A percentile compares a stretch with the other conserved stretches of the same genome.
phyloP scores from a whole-genome alignment of 2,329 filamentous ascomycete species.

The Lasiodiplodia sp. region DNA sequence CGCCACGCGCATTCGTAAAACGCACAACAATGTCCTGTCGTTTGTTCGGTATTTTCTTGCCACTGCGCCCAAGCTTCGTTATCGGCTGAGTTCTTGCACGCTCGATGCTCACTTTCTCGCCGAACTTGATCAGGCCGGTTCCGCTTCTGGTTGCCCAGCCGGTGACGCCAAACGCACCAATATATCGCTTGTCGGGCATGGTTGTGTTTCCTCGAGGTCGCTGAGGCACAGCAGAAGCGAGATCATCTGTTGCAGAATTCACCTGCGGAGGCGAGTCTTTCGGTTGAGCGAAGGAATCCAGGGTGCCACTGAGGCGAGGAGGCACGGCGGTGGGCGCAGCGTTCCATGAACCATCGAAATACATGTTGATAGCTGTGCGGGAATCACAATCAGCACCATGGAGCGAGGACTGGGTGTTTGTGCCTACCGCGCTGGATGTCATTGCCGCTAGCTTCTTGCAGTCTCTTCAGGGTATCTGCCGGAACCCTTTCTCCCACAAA shows the following conservation, averaged over 20 bases:
- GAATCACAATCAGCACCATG: background rate
- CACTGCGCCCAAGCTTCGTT: constrained; percentile 49
- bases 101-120: constrained; percentile 85
- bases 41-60: constrained; percentile 60
- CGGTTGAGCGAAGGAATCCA: background rate
- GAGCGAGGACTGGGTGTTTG: background rate
- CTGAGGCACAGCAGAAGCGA: background rate
- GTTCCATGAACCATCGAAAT: constrained; percentile 70
- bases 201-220: constrained; percentile 34
- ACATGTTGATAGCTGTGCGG: constrained; percentile 65
- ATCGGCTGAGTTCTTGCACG: constrained; percentile 75
- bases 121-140: constrained; percentile 74
- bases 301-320: background rate
- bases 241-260: constrained; percentile 34
- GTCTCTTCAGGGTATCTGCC: constrained; percentile 51
- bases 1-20: constrained; percentile 80
- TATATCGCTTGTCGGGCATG: constrained; percentile 72
- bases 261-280: constrained; percentile 29
- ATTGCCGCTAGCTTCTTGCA: constrained; percentile 59
- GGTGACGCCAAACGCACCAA: constrained; percentile 89
- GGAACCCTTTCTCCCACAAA: constrained; percentile 64
- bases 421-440: constrained; percentile 60
- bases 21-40: constrained; percentile 85
- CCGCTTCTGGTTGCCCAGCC: constrained; percentile 94
- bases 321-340: constrained; percentile 33